Percentiles rank a stretch among this genome's conserved stretches.
phyloP scores from a whole-genome alignment of 192 early-diverging fungal species.

The Coemansia sp. region DNA sequence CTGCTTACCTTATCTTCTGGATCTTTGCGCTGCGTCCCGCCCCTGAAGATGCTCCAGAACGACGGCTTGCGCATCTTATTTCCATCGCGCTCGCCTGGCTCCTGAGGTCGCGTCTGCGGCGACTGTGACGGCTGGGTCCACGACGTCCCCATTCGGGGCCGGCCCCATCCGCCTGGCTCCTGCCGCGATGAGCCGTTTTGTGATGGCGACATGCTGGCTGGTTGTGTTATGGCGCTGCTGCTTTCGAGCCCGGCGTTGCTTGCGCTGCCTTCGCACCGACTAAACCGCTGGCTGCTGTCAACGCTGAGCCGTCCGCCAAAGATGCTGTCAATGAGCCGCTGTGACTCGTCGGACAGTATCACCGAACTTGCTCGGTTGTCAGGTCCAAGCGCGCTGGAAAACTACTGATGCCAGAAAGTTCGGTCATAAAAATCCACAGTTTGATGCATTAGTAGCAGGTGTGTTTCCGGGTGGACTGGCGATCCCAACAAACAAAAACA shows the following conservation, averaged over 20 bases:
- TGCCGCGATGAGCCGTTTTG: slow-evolving; percentile 4
- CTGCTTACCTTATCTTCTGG: slow-evolving; percentile 51
- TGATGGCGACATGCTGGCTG: neutral
- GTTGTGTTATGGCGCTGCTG: neutral
- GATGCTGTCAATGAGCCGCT: slow-evolving; percentile 46
- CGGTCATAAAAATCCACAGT: neutral
- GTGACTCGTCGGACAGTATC: slow-evolving; percentile 39
- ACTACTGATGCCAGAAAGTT: slow-evolving; percentile 4
- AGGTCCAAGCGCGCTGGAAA: slow-evolving; percentile 16
- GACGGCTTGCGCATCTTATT: slow-evolving; percentile 56
- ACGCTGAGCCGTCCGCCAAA: slow-evolving; percentile 50
- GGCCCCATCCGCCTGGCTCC: neutral
- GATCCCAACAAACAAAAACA: slow-evolving; percentile 14
- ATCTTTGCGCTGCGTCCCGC: slow-evolving; percentile 44
- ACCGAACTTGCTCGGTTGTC: slow-evolving; percentile 20
- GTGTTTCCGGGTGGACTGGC: neutral
- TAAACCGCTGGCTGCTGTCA: slow-evolving; percentile 23
- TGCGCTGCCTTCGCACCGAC: slow-evolving; percentile 20
- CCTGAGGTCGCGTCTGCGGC: slow-evolving; percentile 14
- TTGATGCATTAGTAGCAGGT: neutral
- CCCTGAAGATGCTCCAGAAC: slow-evolving; percentile 54
- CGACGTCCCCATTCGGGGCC: slow-evolving; percentile 8
- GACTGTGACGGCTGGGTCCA: slow-evolving; percentile 12
- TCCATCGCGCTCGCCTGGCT: slow-evolving; percentile 46
- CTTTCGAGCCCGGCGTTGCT: neutral